Base-by-base conservation (phyloP, 2,329 filamentous ascomycete genomes). In the Metarhizium anisopliae region DNA sequence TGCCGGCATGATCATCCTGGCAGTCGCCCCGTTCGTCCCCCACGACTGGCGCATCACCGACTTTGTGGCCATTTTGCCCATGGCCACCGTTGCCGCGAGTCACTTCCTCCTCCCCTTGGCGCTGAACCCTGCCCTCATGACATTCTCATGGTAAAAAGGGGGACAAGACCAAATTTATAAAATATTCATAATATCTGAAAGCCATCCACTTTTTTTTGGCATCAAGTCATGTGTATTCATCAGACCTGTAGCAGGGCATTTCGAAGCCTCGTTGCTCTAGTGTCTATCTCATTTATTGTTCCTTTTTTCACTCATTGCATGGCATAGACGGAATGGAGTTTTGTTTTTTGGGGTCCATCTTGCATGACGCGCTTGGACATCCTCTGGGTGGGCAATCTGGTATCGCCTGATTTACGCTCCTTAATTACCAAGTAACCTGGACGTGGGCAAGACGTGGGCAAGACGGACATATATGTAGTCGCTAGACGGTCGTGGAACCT, bases 121-220 rank as follows among this genome's bases (percentile, higher is more conserved):
- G 4, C 73, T 92, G 51, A 91, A 91, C 69, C 87, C 87, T n/a
- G 86, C 86, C 20, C 74, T 90, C 63, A 90, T 90, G 86, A 87
- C 84, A 0, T 90, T 90, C 69, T 87, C 85, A 10, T 90, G 85
- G 83, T 90, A 81, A 67, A 59, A 35, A 42, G 2, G 25, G 13
- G 25, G 43, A 7, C 43, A 47, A 43, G 35, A 2, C 25, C 25
- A 25, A 25, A 25, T 25, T 25, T 25, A 25, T 25, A 25, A 25
- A 25, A 25, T 25, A 25, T 4, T 25, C 4, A 25, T 25, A 25
- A 25, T 25, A 25, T 25, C 25, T 25, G 25, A 25, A 25, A 25
- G 25, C 25, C 25, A 25, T 25, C 0, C 25, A 25, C 25, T 25
- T 35, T 35, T 35, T 35, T 35, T 35, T 35, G 32, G 32, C 25